Evolutionary conservation across 1,284 basidiomycete species (phyloP).

Genomic region (Rhodotorula mucilaginosa): DNA sequence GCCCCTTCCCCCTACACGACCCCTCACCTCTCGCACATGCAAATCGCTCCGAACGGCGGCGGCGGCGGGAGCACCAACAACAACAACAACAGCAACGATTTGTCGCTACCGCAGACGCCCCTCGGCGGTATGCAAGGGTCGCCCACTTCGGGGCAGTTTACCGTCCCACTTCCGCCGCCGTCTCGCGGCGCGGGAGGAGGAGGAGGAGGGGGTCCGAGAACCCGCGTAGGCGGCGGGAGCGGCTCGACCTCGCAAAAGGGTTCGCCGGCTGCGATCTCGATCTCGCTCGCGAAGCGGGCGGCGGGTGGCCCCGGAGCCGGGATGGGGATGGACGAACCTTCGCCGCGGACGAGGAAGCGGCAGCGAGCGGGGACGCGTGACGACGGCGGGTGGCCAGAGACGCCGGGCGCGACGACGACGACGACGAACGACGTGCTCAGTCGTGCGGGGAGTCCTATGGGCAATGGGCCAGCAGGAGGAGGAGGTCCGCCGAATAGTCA

Average conservation of each 20-base stretch:
- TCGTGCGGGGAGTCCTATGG: slow-evolving; percentile 19
- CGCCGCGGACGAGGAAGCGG: slow-evolving; percentile 33
- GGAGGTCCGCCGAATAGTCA: not conserved
- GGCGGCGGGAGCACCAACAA: slow-evolving; percentile 4
- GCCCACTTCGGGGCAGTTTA: slow-evolving; percentile 2
- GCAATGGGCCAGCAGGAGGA: not conserved
- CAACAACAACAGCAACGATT: slow-evolving; percentile 1
- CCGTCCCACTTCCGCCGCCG: slow-evolving; percentile 6
- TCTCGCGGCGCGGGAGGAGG: not conserved
- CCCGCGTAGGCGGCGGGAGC: not conserved
- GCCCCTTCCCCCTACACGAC: slow-evolving; percentile 30
- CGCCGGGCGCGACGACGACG: not conserved
- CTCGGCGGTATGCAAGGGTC: slow-evolving; percentile 10
- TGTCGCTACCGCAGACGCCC: slow-evolving; percentile 11
- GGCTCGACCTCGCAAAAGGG: slow-evolving; percentile 5
- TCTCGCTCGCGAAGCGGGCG: slow-evolving; percentile 10
- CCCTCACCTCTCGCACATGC: slow-evolving; percentile 18
- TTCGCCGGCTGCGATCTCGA: slow-evolving; percentile 10
- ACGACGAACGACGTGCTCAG: slow-evolving; percentile 10
- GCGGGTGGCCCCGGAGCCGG: not conserved
- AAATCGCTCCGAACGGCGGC: slow-evolving; percentile 8
- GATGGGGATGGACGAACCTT: slow-evolving; percentile 26
- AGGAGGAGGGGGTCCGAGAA: not conserved
- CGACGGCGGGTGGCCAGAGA: slow-evolving; percentile 15
- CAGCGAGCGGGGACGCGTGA: slow-evolving; percentile 19